Percentiles rank a stretch among this genome's conserved stretches.
phyloP scores from a whole-genome alignment of 768 basidiomycete species.

The Plicaturopsis crispa region DNA sequence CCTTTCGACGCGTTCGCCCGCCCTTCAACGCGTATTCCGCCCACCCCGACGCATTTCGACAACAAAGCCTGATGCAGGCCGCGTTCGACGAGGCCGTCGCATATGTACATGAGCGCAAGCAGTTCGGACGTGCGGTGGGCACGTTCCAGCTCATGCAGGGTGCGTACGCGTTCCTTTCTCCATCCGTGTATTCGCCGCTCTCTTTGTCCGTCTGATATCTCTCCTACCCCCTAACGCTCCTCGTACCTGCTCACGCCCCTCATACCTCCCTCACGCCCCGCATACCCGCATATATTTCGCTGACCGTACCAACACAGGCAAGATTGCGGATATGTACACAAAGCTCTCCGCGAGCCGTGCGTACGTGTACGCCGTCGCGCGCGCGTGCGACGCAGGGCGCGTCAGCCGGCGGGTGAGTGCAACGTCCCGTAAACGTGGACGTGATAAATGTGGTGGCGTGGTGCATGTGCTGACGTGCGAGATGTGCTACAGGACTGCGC shows the following conservation, averaged over 20 bases:
- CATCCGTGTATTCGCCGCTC: no score
- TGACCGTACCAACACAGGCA: no score
- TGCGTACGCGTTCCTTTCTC: slow-evolving; percentile 18
- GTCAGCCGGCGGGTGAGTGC: slow-evolving; percentile 65
- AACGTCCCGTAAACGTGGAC: background rate
- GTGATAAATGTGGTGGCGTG: slow-evolving; percentile 4
- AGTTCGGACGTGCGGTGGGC: slow-evolving; percentile 83
- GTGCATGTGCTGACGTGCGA: slow-evolving; percentile 1
- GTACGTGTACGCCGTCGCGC: slow-evolving; percentile 90
- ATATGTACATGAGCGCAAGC: slow-evolving; percentile 90
- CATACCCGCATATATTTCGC: no score
- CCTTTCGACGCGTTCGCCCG: no score
- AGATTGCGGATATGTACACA: slow-evolving; percentile 93
- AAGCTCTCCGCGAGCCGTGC: slow-evolving; percentile 82
- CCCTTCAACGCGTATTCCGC: background rate
- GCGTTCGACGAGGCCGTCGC: slow-evolving; percentile 84
- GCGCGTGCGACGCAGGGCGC: slow-evolving; percentile 76
- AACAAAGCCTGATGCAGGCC: slow-evolving; percentile 76
- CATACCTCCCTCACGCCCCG: no score
- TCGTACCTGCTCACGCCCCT: no score
- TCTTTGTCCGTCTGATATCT: no score
- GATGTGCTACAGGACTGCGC: slow-evolving; percentile 71
- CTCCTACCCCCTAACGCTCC: no score
- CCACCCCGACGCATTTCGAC: slow-evolving; percentile 4
- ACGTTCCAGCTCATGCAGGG: slow-evolving; percentile 97